Evolutionary conservation across 495 filamentous ascomycete species (phyloP).

Genomic region (Aspergillus nanangensis): DNA sequence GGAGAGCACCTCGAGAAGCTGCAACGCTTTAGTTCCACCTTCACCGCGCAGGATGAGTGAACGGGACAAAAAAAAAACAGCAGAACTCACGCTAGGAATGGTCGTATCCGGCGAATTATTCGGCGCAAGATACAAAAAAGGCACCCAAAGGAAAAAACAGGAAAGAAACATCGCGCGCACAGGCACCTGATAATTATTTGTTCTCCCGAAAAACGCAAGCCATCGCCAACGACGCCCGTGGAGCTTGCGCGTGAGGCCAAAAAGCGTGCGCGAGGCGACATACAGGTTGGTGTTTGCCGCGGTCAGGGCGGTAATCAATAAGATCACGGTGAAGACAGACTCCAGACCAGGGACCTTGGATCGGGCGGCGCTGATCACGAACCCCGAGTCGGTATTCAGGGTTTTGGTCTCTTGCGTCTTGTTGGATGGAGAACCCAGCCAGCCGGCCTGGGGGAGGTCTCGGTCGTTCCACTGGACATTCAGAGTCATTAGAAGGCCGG

Average conservation of each 20-base stretch:
- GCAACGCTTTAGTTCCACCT: slow-evolving; percentile 3
- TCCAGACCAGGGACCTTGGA: slow-evolving; percentile 23
- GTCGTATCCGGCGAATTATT: slow-evolving; percentile 9
- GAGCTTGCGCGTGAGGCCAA: slow-evolving; percentile 34
- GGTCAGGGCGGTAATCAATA: slow-evolving; percentile 39
- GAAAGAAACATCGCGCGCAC: slow-evolving; percentile 35
- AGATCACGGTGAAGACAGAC: slow-evolving; percentile 32
- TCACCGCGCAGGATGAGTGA: too few species aligned
- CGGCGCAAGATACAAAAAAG: slow-evolving; percentile 30
- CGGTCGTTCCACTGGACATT: slow-evolving; percentile 35
- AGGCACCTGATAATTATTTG: slow-evolving; percentile 28
- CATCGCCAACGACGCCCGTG: slow-evolving; percentile 13
- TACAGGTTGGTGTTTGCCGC: slow-evolving; percentile 42
- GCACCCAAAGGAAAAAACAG: slow-evolving; percentile 39
- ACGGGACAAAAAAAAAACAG: too few species aligned
- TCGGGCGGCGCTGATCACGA: slow-evolving; percentile 29
- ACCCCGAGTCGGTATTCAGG: slow-evolving; percentile 20
- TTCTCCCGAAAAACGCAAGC: slow-evolving; percentile 30
- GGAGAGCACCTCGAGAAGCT: slow-evolving; percentile 33
- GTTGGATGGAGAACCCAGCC: slow-evolving; percentile 8
- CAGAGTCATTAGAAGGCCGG: slow-evolving; percentile 25
- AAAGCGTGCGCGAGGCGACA: slow-evolving; percentile 41
- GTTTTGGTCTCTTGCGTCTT: not conserved
- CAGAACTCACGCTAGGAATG: slow-evolving; percentile 8
- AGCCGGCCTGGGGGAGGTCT: slow-evolving; percentile 25